These are phyloP conservation scores for Suillus weaverae DNA, from an alignment of 768 basidiomycete species.

Conservation along the genomic window DNA sequence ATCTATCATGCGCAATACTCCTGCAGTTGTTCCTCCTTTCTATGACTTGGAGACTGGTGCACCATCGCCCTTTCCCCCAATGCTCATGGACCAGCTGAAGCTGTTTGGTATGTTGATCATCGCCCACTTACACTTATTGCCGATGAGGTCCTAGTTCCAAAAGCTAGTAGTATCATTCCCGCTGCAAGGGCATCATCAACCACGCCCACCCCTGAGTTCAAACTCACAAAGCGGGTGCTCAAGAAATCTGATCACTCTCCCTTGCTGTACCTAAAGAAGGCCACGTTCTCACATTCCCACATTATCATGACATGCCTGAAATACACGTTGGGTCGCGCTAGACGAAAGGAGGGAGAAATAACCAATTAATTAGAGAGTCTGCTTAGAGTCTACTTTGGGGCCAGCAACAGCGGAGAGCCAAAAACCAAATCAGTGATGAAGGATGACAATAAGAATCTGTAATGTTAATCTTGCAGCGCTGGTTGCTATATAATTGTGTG, in stretches of 20 bases:
- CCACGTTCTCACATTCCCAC: background rate
- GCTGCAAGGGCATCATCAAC: background rate
- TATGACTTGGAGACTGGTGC: background rate
- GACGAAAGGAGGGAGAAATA: background rate
- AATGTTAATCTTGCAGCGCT: no score
- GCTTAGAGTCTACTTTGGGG: no score
- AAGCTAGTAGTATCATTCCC: background rate
- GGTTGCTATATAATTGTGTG: background rate
- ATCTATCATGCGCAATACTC: constrained; percentile 1
- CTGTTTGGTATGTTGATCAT: background rate
- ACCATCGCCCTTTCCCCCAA: background rate
- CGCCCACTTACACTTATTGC: background rate
- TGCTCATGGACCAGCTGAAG: constrained; percentile 9
- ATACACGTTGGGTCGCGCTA: constrained; percentile 6
- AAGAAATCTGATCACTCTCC: background rate
- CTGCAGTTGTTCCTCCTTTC: constrained; percentile 3
- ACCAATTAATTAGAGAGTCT: background rate
- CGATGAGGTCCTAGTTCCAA: background rate
- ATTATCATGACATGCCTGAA: constrained; percentile 17
- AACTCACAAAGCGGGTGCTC: background rate
- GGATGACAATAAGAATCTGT: background rate
- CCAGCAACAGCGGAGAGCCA: background rate
- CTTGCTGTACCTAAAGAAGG: background rate
- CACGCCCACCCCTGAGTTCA: background rate
- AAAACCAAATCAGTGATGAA: background rate